A percentile compares a stretch with the other conserved stretches of the same genome.
phyloP scores from a whole-genome alignment of 768 basidiomycete genomes.

The Lactarius deliciosus region DNA sequence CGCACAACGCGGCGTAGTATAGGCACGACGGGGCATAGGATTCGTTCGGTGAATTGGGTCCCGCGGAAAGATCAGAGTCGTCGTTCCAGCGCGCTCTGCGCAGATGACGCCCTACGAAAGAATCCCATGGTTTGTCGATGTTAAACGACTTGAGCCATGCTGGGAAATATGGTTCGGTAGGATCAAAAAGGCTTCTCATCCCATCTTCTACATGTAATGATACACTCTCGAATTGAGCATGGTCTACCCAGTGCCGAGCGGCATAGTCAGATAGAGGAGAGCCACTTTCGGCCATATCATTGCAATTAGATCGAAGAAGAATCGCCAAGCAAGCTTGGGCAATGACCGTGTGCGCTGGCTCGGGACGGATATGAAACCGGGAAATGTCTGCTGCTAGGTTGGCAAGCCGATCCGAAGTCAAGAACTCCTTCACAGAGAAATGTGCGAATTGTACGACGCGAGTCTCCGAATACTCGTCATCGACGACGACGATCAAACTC shows the following conservation, averaged over 20 bases:
- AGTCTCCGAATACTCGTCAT: neutral
- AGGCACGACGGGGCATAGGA: neutral
- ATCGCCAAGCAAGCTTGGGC: neutral
- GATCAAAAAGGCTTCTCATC: neutral
- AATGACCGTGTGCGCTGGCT: neutral
- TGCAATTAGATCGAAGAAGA: neutral
- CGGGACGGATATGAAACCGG: neutral
- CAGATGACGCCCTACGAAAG: too few relatives aligned
- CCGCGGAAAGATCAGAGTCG: too few relatives aligned
- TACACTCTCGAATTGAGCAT: neutral
- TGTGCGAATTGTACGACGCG: neutral
- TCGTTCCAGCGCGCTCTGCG: too few relatives aligned
- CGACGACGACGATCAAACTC: neutral
- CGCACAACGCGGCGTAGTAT: neutral
- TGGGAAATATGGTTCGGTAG: neutral
- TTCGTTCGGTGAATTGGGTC: neutral
- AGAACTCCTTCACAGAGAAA: conserved; percentile 1
- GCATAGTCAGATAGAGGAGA: neutral
- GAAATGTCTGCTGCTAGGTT: neutral
- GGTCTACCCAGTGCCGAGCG: neutral
- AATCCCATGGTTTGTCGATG: neutral
- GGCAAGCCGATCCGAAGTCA: neutral
- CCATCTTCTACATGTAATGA: neutral
- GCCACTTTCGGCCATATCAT: too few relatives aligned
- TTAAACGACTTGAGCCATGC: neutral